Percentiles rank a stretch among this genome's conserved stretches.
phyloP scores from a whole-genome alignment of 352 stramenopile genomes.

The Nothophytophthora sp. region DNA sequence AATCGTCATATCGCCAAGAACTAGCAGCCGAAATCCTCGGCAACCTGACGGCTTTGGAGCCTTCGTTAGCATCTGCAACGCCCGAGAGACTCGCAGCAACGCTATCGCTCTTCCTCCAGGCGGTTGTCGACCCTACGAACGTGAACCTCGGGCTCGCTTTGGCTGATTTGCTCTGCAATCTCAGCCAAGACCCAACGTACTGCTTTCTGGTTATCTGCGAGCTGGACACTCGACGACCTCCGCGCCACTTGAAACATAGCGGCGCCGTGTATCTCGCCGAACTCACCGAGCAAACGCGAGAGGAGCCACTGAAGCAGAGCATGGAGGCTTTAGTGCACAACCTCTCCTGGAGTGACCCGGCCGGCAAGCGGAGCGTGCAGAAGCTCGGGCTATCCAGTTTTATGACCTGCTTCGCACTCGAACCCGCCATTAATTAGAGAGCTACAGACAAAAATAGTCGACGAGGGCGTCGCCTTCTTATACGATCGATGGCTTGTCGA shows the following conservation, averaged over 20 bases:
- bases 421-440: slow-evolving; percentile 33
- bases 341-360: slow-evolving; percentile 70
- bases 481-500: too few relatives aligned
- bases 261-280: slow-evolving; percentile 62
- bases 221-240: slow-evolving; percentile 59
- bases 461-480: slow-evolving; percentile 2
- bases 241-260: slow-evolving; percentile 37
- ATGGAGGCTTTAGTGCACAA: slow-evolving; percentile 74
- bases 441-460: slow-evolving; percentile 15
- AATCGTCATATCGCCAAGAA: slow-evolving; percentile 16
- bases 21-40: slow-evolving; percentile 41
- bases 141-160: slow-evolving; percentile 39
- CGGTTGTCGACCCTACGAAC: neutral
- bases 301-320: slow-evolving; percentile 52
- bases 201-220: slow-evolving; percentile 71
- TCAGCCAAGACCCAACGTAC: slow-evolving; percentile 43
- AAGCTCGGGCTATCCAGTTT: slow-evolving; percentile 71
- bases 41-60: slow-evolving; percentile 32
- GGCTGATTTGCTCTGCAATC: slow-evolving; percentile 61
- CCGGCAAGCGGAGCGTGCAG: slow-evolving; percentile 64
- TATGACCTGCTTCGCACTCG: slow-evolving; percentile 47
- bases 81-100: slow-evolving; percentile 27
- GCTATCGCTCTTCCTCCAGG: slow-evolving; percentile 40
- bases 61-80: slow-evolving; percentile 15
- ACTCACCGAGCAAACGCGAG: slow-evolving; percentile 35